Percentiles rank a stretch among this genome's conserved stretches.
Evolutionary conservation across 2,329 filamentous ascomycete genomes (phyloP).

Genomic region (Stromatinia cepivora): DNA sequence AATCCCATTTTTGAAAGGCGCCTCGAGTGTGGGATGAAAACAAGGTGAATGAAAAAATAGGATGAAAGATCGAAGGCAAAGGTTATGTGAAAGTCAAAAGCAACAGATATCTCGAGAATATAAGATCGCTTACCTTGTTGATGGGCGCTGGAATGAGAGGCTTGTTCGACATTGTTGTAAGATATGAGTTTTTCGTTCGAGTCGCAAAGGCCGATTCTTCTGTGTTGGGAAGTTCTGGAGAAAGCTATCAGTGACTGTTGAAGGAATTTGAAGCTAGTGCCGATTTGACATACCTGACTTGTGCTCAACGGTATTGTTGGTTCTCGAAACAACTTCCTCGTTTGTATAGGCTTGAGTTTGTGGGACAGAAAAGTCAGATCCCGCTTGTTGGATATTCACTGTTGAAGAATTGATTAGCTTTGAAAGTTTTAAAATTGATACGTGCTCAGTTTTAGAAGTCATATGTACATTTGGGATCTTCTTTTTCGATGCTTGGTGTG

Average conservation of each 20-base stretch:
- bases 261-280: background rate
- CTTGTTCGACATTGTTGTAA: constrained; percentile 17
- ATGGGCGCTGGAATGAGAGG: constrained; percentile 12
- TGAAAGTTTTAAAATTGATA: background rate
- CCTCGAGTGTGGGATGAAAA: background rate
- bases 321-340: background rate
- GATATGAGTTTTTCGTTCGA: background rate
- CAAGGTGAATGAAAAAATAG: background rate
- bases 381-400: constrained; percentile 5
- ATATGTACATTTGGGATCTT: constrained; percentile 10
- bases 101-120: background rate
- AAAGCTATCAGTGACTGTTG: background rate
- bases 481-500: no score
- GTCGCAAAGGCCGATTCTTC: background rate
- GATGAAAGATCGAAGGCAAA: no score
- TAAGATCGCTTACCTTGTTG: constrained; percentile 5
- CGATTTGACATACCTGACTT: background rate
- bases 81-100: background rate
- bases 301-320: background rate
- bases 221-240: background rate
- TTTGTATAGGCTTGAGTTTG: background rate
- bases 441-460: background rate
- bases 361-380: background rate
- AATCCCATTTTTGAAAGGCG: background rate
- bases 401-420: background rate